Evolutionary conservation across 257 asterid species (phyloP), one percentile per base, ranked within the genome.

Genomic region (Jacaranda copaia): DNA sequence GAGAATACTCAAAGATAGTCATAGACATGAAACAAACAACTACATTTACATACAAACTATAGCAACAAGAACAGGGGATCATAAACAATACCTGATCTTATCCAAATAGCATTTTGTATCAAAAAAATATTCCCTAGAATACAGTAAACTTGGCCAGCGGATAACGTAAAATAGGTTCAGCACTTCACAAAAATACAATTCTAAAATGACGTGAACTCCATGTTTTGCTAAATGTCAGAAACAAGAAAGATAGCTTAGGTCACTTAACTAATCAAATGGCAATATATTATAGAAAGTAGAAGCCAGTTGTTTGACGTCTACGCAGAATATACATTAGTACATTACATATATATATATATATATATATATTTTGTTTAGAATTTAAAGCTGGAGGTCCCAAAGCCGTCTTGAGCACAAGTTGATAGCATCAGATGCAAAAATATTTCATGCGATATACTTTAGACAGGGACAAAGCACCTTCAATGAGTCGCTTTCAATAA

Each of bases 111-210:
- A 4, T 5, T 53, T n/a, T 5, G 4, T 11, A 25, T 11, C 15
- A 10, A 59, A 58, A 18, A 19, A 18, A 18, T 4, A 57, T 58
- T 25, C 39, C 35, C 32, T 0, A 25, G 32, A 25, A 25, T 25
- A 25, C 32, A 25, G 32, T 9, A 59, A 35, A 66, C 1, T 55
- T 35, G 70, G 75, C 52, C 73, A 57, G 68, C 46, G 68, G 67
- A 51, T 75, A 63, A 75, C 75, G n/a, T 52, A 70, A 52, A 67
- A 42, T 67, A 67, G 11, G 39, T 11, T 8, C 40, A 42, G 12
- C 18, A 64, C 12, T 56, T 25, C 53, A 65, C 53, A 65, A 42
- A 39, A 1, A 65, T 15, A 42, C 15, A 39, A n/a, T 16, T 43
- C 32, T 9, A 4, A 8, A 39, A 6, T n/a, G 14, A 65, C 8